A percentile compares a stretch with the other conserved stretches of the same genome.
Conservation (phyloP, 129 eudicot genomes). For the Tagetes erecta region DNA sequence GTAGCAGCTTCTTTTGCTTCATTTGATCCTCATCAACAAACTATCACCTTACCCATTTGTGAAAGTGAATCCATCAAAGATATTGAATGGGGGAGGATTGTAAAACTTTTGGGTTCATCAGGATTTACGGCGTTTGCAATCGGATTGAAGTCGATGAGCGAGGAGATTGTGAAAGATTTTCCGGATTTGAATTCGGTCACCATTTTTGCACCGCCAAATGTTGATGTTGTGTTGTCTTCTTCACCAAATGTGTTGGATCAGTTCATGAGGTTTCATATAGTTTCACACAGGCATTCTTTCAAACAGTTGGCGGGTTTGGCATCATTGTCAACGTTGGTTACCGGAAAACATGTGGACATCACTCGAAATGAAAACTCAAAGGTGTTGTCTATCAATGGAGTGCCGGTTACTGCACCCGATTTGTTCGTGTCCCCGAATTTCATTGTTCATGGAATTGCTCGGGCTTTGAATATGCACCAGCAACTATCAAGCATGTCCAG, state of each 20-base stretch:
- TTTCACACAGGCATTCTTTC: conserved; percentile 41
- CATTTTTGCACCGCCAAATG: conserved; percentile 51
- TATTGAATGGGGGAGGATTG: conserved; percentile 49
- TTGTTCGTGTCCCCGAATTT: conserved; percentile 39
- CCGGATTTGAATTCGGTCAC: conserved; percentile 47
- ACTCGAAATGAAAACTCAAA: conserved; percentile 29
- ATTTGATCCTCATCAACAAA: conserved; percentile 30
- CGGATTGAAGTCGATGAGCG: conserved; percentile 54
- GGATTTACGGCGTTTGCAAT: conserved; percentile 64
- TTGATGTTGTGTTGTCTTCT: conserved; percentile 43
- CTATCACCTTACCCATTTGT: conserved; percentile 35
- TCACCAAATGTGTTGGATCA: conserved; percentile 46
- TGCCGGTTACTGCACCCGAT: conserved; percentile 53
- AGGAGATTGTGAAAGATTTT: conserved; percentile 50
- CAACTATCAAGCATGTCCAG: conserved; percentile 40
- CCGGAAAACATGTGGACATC: conserved; percentile 38
- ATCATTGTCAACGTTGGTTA: conserved; percentile 41
- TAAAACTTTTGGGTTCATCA: conserved; percentile 40
- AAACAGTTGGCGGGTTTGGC: conserved; percentile 45
- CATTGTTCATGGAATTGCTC: conserved; percentile 58
- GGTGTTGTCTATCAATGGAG: conserved; percentile 47
- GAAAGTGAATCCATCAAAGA: conserved; percentile 18
- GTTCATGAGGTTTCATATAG: conserved; percentile 57
- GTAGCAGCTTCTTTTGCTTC: conserved; percentile 40
- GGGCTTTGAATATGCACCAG: conserved; percentile 47